A percentile compares a stretch with the other conserved stretches of the same genome.
Conservation (phyloP, 495 filamentous ascomycete genomes). For the Neurospora pannonica region DNA sequence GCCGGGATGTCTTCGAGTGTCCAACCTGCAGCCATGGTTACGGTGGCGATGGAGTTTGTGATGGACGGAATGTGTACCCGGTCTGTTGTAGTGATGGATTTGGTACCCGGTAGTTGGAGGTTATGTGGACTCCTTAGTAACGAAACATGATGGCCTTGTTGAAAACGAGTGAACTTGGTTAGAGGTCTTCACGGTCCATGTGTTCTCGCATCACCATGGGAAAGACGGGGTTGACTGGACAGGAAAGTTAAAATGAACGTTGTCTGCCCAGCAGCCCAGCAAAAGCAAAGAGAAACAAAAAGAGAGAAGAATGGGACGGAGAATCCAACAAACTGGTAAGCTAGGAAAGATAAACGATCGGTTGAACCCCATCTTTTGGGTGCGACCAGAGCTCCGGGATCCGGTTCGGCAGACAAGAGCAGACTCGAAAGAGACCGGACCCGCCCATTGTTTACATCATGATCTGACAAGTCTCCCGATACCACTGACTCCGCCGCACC, state of each 20-base stretch:
- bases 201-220: background rate
- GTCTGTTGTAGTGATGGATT: background rate
- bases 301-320: background rate
- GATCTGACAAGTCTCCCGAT: background rate
- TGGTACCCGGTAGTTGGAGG: background rate
- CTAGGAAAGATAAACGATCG: background rate
- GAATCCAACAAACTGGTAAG: background rate
- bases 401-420: background rate
- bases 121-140: background rate
- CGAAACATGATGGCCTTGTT: background rate
- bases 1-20: slow-evolving; percentile 11
- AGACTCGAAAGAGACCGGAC: background rate
- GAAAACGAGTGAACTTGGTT: background rate
- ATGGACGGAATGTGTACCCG: background rate
- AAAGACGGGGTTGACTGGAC: background rate
- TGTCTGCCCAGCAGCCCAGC: background rate
- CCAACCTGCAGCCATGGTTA: background rate
- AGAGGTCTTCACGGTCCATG: background rate
- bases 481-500: background rate
- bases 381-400: background rate
- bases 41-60: background rate
- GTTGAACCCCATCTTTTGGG: background rate
- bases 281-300: background rate
- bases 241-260: background rate
- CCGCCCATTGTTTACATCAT: background rate